phyloP scores from a whole-genome alignment of 2,329 filamentous ascomycete genomes.

The Pestalotiopsis sp. region DNA sequence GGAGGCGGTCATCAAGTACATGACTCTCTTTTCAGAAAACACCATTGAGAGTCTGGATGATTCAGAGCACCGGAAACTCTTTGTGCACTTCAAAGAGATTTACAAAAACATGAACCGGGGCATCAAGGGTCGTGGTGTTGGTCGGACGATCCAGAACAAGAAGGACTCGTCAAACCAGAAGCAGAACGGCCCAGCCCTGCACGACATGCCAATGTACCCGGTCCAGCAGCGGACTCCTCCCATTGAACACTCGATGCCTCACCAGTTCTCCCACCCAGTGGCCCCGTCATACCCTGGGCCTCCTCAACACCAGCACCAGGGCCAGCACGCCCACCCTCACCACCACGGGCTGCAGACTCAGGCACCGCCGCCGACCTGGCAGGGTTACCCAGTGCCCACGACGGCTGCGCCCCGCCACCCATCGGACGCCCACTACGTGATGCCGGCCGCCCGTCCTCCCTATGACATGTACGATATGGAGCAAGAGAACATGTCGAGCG shows the following conservation, averaged over 20 bases:
- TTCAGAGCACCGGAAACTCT: conserved; percentile 73
- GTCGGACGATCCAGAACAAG: conserved; percentile 60
- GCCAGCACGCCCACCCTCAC: not conserved
- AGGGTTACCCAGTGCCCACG: not conserved
- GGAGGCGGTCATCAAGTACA: conserved; percentile 70
- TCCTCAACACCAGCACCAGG: conserved; percentile 10
- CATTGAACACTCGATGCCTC: conserved; percentile 21
- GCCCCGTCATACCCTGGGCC: conserved; percentile 31
- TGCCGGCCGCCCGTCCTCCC: conserved; percentile 26
- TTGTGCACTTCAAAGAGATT: conserved; percentile 55
- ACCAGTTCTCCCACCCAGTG: conserved; percentile 30
- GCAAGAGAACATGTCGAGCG: conserved; percentile 37
- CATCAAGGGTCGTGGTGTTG: conserved; percentile 93
- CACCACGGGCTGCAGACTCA: conserved; percentile 21
- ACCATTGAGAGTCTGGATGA: conserved; percentile 70
- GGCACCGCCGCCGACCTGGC: not conserved
- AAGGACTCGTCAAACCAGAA: too few relatives aligned
- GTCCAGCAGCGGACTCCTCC: conserved; percentile 19
- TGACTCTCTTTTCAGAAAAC: conserved; percentile 68
- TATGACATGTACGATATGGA: conserved; percentile 52
- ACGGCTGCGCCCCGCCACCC: not conserved
- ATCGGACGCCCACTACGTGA: conserved; percentile 16
- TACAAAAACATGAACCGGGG: conserved; percentile 99
- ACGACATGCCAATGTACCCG: conserved; percentile 16
- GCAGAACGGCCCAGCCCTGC: not conserved